Base-by-base conservation (phyloP, 805 yeast genomes). In the Wickerhamomyces alni region DNA sequence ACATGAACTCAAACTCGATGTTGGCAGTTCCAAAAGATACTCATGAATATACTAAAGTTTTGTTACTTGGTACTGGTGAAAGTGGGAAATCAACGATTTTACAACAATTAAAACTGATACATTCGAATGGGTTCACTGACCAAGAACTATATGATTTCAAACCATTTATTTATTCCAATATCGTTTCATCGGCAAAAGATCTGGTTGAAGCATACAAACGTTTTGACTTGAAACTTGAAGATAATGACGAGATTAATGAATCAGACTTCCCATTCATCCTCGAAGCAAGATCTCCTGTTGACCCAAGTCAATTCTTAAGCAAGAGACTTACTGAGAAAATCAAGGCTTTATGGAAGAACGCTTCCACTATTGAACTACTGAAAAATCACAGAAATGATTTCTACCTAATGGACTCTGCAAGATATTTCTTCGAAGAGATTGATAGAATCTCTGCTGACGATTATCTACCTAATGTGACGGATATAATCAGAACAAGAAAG, bases 401-500 rank as follows among this genome's bases (percentile, higher is more conserved):
- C 52, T 87, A 88, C 57, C 65, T 89, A 33, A 76, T 87, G 74
- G 97, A 89, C 58, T 85, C 95, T 3, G 87, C 96, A 2, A 69
- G 69, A 43, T 85, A 85, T 57, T 87, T 88, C 58, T 72, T 88
- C 50, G 73, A 79, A 16, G 78, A 81, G 49, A 57, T 87, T 33
- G 71, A 70, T 22, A 66, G 91, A 44, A 80, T 89, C 30, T 63
- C 80, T 3, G 55, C 64, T 7, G 68, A 72, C 2, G 71, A 72
- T 43, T 89, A 85, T 58, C 54, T 78, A 15, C 97, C 96, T 1
- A 72, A 74, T 16, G 81, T 77, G 21, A 75, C 80, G 28, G 97
- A 89, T 62, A 80, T 88, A 24, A 68, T 89, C 50, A 70, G 95
- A 46, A 87, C 96, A 13, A 77, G 97, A 66, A 84, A 87, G 58